Evolutionary conservation across 31 red algal species (phyloP).

Genomic region (Bonnemaisonia californica): DNA sequence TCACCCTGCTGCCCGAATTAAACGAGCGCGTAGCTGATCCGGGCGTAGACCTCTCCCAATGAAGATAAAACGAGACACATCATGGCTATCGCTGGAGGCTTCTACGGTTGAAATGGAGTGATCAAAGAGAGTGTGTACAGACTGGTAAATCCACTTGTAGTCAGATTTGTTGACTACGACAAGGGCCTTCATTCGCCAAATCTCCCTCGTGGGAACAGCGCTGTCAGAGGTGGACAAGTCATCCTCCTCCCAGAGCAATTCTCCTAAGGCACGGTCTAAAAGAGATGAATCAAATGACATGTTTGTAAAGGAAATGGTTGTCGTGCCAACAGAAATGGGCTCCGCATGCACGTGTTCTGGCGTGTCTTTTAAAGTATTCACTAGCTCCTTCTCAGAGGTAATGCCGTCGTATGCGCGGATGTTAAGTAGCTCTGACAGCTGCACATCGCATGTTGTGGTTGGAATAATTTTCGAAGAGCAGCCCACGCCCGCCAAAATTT

Average conservation of each 20-base stretch:
- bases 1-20: not conserved
- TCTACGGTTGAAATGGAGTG: conserved; percentile 23
- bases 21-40: not conserved
- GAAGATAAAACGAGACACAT: conserved; percentile 65
- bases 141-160: conserved; percentile 68
- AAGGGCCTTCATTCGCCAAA: conserved; percentile 83
- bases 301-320: conserved; percentile 33
- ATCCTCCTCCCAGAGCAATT: conserved; percentile 44
- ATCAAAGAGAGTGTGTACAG: conserved; percentile 78
- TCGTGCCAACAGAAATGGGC: conserved; percentile 9
- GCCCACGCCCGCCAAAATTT: conserved; percentile 20
- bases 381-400: conserved; percentile 25
- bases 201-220: conserved; percentile 27
- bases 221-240: conserved; percentile 11
- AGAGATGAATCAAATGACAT: conserved; percentile 7
- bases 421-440: conserved; percentile 41
- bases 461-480: conserved; percentile 40
- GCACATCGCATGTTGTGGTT: conserved; percentile 45
- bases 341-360: conserved; percentile 29
- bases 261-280: conserved; percentile 49
- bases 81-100: conserved; percentile 16
- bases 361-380: not conserved
- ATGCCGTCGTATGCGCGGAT: conserved; percentile 63
- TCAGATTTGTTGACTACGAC: conserved; percentile 40
- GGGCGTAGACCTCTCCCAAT: conserved; percentile 49